Evolutionary conservation across 345 rosid genomes (phyloP), one percentile per base, ranked within the genome.

Genomic region (Cardamine occulta): DNA sequence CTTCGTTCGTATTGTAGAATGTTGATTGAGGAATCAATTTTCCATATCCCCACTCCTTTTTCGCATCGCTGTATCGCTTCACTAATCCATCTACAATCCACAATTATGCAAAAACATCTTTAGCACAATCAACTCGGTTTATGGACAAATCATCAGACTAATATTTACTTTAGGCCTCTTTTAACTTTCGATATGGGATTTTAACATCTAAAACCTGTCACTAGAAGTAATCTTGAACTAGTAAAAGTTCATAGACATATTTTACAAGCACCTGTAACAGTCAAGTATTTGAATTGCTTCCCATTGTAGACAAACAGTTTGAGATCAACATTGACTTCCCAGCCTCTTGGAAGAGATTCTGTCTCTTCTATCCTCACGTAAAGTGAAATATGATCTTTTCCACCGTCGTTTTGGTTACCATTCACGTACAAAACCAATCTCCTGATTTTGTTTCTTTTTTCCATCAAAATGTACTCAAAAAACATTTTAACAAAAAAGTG

Each of bases 241-340:
- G 31, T 28, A 28, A 21, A 19, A 15, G 0, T 34, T 4, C 1
- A 7, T 59, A 13, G 7, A 23, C 13, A 58, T 58, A 3, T 34
- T 57, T 2, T 40, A 8, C 14, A 37, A 37, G 35, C 40, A 84
- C 83, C 84, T 66, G 82, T 76, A 23, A 82, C 57, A 5, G 67
- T 34, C 68, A 80, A 78, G 47, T 82, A 82, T 21, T 82, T 72
- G 32, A 28, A 1, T 4, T 9, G 53, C 49, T 65, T 77, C 4
- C 51, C 70, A 61, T 80, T 70, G 26, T 71, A 32, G 8, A 80
- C 73, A 68, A 82, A 80, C 49, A 82, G 76, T 63, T 80, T 80
- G 66, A 72, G 67, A 35, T 55, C 68, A 34, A 78, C 75, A 19
- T 73, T 57, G 24, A 82, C 84, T 64, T 74, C 83, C 84, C 84